These are phyloP conservation scores for Lipomyces mesembrius DNA, from an alignment of 805 yeast genomes.

Conservation along the genomic window DNA sequence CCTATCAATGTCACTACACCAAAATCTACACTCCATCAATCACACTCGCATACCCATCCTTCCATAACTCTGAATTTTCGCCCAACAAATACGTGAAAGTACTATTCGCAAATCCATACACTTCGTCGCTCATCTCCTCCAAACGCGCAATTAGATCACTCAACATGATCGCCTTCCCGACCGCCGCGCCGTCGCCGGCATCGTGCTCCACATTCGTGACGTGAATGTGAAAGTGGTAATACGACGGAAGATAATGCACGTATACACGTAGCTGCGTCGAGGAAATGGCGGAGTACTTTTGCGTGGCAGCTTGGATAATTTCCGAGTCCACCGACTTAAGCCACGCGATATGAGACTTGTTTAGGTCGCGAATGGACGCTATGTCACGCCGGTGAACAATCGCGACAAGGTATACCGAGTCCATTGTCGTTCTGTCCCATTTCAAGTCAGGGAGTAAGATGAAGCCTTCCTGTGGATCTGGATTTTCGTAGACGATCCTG, in stretches of 20 bases:
- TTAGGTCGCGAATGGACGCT: constrained; percentile 75
- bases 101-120: constrained; percentile 58
- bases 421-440: constrained; percentile 81
- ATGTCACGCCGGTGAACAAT: constrained; percentile 73
- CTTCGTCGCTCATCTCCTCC: constrained; percentile 53
- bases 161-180: constrained; percentile 79
- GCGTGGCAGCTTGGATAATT: constrained; percentile 55
- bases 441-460: constrained; percentile 92
- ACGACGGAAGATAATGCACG: constrained; percentile 91
- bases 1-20: neutral
- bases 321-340: constrained; percentile 54
- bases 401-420: constrained; percentile 74
- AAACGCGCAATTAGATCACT: constrained; percentile 82
- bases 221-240: constrained; percentile 94
- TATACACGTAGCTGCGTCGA: constrained; percentile 71
- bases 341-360: constrained; percentile 61
- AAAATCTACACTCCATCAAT: neutral
- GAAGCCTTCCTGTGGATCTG: constrained; percentile 60
- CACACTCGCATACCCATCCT: constrained; percentile 24
- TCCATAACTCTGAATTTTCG: constrained; percentile 80
- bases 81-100: constrained; percentile 71
- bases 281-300: constrained; percentile 52
- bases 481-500: constrained; percentile 70
- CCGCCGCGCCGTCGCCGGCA: constrained; percentile 69
- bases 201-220: constrained; percentile 72